A percentile compares a stretch with the other conserved stretches of the same genome.
Conservation (phyloP, 2,329 filamentous ascomycete species). For the Penicillium aurantiogriseum region DNA sequence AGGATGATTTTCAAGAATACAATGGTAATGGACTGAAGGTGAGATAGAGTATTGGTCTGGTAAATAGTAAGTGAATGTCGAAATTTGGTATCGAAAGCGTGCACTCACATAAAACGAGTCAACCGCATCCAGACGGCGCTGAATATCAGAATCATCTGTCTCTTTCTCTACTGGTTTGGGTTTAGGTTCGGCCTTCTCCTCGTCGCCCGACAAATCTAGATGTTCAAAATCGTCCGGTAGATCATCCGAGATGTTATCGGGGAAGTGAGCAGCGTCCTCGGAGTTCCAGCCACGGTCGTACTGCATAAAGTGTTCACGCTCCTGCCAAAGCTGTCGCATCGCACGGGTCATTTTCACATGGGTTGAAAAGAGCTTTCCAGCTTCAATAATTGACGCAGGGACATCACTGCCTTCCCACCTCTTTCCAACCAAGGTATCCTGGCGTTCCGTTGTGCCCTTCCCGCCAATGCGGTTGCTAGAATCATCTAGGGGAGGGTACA, state of each 20-base stretch:
- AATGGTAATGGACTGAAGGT: conserved; percentile 89
- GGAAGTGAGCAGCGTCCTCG: conserved; percentile 34
- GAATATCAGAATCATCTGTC: conserved; percentile 40
- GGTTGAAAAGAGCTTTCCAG: conserved; percentile 84
- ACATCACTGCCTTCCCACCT: conserved; percentile 92
- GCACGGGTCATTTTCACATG: conserved; percentile 88
- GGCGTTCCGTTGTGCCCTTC: conserved; percentile 77
- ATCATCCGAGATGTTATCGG: conserved; percentile 34
- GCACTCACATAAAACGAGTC: conserved; percentile 79
- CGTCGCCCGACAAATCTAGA: conserved; percentile 21
- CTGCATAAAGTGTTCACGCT: conserved; percentile 85
- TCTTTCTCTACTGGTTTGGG: conserved; percentile 23
- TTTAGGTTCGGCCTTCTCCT: conserved; percentile 13
- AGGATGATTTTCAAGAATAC: conserved; percentile 87
- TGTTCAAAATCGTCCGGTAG: conserved; percentile 43
- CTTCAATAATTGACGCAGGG: conserved; percentile 90
- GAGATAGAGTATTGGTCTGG: conserved; percentile 72
- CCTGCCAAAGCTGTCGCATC: conserved; percentile 91
- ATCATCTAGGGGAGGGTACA: conserved; percentile 90
- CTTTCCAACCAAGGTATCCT: conserved; percentile 75
- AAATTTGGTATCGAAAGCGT: background rate
- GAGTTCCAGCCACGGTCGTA: conserved; percentile 86
- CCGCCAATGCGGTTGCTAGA: conserved; percentile 87
- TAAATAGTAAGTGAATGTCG: background rate
- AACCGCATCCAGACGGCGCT: conserved; percentile 66